Conservation (phyloP, 345 rosid species). For the Salix arbutifolia region DNA sequence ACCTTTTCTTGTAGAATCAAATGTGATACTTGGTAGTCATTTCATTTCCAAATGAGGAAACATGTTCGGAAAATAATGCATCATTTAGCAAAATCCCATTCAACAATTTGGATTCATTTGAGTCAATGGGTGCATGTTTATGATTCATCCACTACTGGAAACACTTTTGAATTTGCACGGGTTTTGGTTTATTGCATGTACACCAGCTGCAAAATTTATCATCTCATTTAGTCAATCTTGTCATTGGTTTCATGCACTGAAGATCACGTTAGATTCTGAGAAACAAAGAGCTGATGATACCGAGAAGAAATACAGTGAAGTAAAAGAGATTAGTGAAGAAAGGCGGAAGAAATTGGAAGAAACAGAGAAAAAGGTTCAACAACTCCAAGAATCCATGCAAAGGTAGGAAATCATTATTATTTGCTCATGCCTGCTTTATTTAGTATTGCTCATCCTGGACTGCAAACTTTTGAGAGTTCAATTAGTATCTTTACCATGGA, state of each 20-base stretch:
- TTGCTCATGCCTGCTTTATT: neutral
- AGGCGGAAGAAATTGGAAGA: constrained; percentile 58
- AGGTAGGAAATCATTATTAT: constrained; percentile 35
- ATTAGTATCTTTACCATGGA: neutral
- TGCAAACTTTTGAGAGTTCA: neutral
- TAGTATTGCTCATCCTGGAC: neutral
- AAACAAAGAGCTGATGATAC: constrained; percentile 57
- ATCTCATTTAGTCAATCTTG: constrained; percentile 9
- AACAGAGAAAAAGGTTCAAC: constrained; percentile 64
- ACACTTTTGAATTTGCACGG: neutral
- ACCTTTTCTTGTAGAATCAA: neutral
- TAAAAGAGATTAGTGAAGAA: constrained; percentile 49
- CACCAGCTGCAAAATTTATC: neutral
- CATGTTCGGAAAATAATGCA: neutral
- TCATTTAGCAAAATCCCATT: neutral
- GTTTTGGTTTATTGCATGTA: neutral
- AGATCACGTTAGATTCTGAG: constrained; percentile 63
- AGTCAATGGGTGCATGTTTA: neutral
- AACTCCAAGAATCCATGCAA: constrained; percentile 69
- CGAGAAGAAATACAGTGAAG: constrained; percentile 53
- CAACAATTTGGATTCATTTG: neutral
- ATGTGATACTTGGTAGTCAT: neutral
- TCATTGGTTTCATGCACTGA: constrained; percentile 10
- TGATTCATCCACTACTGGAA: neutral
- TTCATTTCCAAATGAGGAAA: neutral